Conservation (phyloP, 1,284 basidiomycete species). For the Gomphus bonarii region DNA sequence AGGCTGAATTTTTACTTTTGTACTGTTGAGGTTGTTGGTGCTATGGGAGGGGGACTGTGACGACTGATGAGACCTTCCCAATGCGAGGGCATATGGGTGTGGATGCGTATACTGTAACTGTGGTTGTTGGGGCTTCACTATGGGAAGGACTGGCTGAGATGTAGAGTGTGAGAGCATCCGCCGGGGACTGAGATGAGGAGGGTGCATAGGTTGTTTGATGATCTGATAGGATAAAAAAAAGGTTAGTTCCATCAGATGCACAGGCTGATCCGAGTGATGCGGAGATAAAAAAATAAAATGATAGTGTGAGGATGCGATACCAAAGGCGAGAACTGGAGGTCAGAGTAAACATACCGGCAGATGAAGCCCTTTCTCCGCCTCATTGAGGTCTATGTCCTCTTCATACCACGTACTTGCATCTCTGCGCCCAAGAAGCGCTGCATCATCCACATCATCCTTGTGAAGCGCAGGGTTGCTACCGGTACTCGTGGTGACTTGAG, state of each 20-base stretch:
- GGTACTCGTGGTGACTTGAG: neutral
- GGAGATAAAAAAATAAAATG: neutral
- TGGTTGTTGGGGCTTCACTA: neutral
- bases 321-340: neutral
- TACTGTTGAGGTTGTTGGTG: neutral
- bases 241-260: neutral
- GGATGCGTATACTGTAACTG: neutral
- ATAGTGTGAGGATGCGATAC: neutral
- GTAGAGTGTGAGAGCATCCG: neutral
- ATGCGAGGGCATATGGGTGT: neutral
- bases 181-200: neutral
- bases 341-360: neutral
- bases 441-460: neutral
- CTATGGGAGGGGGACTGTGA: neutral
- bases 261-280: neutral
- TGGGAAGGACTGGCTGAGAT: neutral
- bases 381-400: neutral
- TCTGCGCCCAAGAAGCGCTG: neutral
- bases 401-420: neutral
- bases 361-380: neutral
- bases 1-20: neutral
- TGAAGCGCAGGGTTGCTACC: neutral
- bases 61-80: neutral
- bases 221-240: neutral
- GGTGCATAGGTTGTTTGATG: neutral